Conservation (phyloP, 1,139 yeast genomes). For the Hyphopichia buzzinii region DNA sequence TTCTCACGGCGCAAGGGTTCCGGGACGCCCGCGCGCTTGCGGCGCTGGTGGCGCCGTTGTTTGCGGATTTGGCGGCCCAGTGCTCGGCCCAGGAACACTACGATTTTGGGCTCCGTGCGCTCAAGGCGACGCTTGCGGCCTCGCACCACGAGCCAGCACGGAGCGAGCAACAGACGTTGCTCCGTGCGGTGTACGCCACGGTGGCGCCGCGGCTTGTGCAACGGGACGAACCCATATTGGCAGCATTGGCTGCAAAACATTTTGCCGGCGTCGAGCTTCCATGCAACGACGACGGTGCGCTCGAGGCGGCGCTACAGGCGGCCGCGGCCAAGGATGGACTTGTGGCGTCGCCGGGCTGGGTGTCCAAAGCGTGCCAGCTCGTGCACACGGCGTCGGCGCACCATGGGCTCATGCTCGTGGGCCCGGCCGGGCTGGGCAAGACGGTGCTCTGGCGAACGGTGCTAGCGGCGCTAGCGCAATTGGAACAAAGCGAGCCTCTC, state of each 20-base stretch:
- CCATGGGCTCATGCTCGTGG: slow-evolving; percentile 82
- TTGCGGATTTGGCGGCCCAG: slow-evolving; percentile 34
- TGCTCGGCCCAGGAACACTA: slow-evolving; percentile 69
- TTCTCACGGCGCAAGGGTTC: slow-evolving; percentile 75
- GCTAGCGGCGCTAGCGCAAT: slow-evolving; percentile 38
- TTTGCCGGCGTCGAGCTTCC: slow-evolving; percentile 20
- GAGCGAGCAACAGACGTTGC: slow-evolving; percentile 42
- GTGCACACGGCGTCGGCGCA: slow-evolving; percentile 61
- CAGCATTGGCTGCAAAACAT: slow-evolving; percentile 23
- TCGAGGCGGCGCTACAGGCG: not conserved
- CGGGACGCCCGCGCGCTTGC: slow-evolving; percentile 48
- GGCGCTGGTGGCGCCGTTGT: slow-evolving; percentile 52
- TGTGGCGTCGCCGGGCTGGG: slow-evolving; percentile 38
- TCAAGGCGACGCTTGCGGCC: slow-evolving; percentile 56
- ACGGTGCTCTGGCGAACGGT: slow-evolving; percentile 53
- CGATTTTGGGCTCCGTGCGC: slow-evolving; percentile 84
- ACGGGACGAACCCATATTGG: slow-evolving; percentile 46
- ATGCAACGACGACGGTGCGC: not conserved
- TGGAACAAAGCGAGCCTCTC: slow-evolving; percentile 36
- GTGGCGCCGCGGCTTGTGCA: slow-evolving; percentile 63
- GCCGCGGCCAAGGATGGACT: slow-evolving; percentile 18
- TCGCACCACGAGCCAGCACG: slow-evolving; percentile 6
- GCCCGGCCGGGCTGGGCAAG: slow-evolving; percentile 77
- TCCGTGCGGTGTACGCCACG: slow-evolving; percentile 56
- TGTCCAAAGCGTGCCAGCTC: slow-evolving; percentile 61